A percentile compares a stretch with the other conserved stretches of the same genome.
phyloP scores from a whole-genome alignment of 805 yeast genomes.

The Tetrapisispora pingtungensis region DNA sequence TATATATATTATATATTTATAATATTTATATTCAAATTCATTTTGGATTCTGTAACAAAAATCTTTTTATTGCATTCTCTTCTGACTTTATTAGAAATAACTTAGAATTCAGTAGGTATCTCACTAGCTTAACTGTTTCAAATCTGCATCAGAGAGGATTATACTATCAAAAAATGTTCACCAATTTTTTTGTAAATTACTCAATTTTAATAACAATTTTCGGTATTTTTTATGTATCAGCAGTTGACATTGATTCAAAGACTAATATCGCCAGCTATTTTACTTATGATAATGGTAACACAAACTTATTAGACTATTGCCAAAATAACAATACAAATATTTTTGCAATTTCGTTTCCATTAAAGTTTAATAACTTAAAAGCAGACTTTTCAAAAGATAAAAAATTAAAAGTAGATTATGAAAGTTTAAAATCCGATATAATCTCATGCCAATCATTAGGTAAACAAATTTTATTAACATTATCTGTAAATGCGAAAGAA shows the following conservation, averaged over 20 bases:
- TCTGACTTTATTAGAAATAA: no score
- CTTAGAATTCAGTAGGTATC: no score
- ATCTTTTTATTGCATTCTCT: no score
- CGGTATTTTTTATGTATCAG: constrained; percentile 4
- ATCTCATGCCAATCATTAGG: constrained; percentile 65
- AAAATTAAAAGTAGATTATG: constrained; percentile 35
- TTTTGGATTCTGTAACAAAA: no score
- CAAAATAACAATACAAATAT: constrained; percentile 58
- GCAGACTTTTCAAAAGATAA: constrained; percentile 52
- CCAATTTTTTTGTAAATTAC: neutral
- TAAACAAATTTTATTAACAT: constrained; percentile 62
- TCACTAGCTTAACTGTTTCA: no score
- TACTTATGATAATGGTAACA: constrained; percentile 81
- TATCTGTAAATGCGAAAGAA: constrained; percentile 60
- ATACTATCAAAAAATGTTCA: neutral
- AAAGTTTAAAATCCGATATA: constrained; percentile 57
- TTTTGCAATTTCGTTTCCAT: constrained; percentile 59
- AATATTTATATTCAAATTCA: no score
- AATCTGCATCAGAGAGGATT: no score
- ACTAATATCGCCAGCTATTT: constrained; percentile 71
- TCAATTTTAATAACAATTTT: neutral
- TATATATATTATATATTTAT: no score
- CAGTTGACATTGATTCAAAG: constrained; percentile 33
- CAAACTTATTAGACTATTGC: constrained; percentile 46
- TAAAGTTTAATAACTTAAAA: constrained; percentile 43